These are phyloP conservation scores for Cadophora gregata DNA, from an alignment of 2,329 filamentous ascomycete genomes.

Conservation along the genomic window DNA sequence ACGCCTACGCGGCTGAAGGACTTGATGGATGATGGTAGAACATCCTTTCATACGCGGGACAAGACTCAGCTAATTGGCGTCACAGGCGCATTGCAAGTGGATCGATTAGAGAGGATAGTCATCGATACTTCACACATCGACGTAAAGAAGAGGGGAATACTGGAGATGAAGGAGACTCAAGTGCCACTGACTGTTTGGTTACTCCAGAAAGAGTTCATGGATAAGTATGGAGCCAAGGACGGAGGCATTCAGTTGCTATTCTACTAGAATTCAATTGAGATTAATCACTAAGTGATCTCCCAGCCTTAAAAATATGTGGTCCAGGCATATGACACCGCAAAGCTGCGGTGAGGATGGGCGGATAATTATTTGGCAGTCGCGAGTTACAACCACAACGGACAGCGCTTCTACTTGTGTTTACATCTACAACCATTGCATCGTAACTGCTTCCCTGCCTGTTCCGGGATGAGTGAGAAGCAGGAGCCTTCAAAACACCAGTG, in stretches of 20 bases:
- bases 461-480: not conserved
- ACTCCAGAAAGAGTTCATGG: slow-evolving; percentile 71
- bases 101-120: slow-evolving; percentile 77
- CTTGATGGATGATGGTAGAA: slow-evolving; percentile 78
- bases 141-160: slow-evolving; percentile 89
- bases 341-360: too few relatives aligned
- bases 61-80: slow-evolving; percentile 30
- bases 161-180: slow-evolving; percentile 95
- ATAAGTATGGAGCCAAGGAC: slow-evolving; percentile 64
- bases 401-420: not conserved
- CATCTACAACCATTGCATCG: not conserved
- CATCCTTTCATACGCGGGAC: not conserved
- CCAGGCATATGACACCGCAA: not conserved
- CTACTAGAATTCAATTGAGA: slow-evolving; percentile 53
- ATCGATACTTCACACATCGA: slow-evolving; percentile 94
- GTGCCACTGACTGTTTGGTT: slow-evolving; percentile 80
- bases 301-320: not conserved
- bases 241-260: slow-evolving; percentile 68
- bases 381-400: too few relatives aligned
- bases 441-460: not conserved
- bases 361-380: slow-evolving; percentile 10
- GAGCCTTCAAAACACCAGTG: not conserved
- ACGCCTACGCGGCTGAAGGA: slow-evolving; percentile 85
- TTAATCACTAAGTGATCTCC: not conserved
- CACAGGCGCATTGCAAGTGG: slow-evolving; percentile 70